A percentile compares a stretch with the other conserved stretches of the same genome.
Evolutionary conservation across 1,139 yeast genomes (phyloP).

Genomic region (Sugiyamaella neomexicana): DNA sequence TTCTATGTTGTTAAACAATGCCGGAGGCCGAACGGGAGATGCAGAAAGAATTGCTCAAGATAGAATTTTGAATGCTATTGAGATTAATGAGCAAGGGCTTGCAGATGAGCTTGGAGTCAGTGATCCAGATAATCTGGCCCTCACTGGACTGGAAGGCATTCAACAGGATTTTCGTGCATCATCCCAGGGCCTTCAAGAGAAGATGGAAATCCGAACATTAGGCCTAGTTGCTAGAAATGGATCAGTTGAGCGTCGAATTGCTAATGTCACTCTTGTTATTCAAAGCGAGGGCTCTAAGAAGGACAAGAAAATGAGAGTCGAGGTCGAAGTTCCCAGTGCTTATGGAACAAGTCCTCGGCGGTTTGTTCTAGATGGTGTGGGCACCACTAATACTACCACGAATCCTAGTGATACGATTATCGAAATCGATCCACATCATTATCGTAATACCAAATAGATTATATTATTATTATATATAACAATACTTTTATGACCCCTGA

Average conservation of each 20-base stretch:
- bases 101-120: slow-evolving; percentile 27
- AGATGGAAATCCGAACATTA: slow-evolving; percentile 27
- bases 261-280: slow-evolving; percentile 26
- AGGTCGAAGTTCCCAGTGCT: slow-evolving; percentile 17
- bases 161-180: slow-evolving; percentile 33
- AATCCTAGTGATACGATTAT: slow-evolving; percentile 6
- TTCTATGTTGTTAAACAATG: slow-evolving; percentile 4
- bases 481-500: slow-evolving; percentile 5
- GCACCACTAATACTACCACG: background rate
- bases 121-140: slow-evolving; percentile 17
- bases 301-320: slow-evolving; percentile 26
- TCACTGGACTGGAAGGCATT: slow-evolving; percentile 28
- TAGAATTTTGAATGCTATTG: slow-evolving; percentile 31
- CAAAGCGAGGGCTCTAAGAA: slow-evolving; percentile 18
- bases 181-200: slow-evolving; percentile 30
- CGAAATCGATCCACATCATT: slow-evolving; percentile 8
- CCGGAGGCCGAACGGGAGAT: slow-evolving; percentile 4
- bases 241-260: slow-evolving; percentile 20
- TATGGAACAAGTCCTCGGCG: background rate
- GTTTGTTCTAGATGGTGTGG: slow-evolving; percentile 3
- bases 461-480: too few relatives aligned
- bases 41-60: slow-evolving; percentile 25
- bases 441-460: slow-evolving; percentile 2
- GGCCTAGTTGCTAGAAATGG: slow-evolving; percentile 19
- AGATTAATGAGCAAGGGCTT: slow-evolving; percentile 30